Conservation (phyloP, 1,139 yeast genomes). For the Debaryomyces udenii region DNA sequence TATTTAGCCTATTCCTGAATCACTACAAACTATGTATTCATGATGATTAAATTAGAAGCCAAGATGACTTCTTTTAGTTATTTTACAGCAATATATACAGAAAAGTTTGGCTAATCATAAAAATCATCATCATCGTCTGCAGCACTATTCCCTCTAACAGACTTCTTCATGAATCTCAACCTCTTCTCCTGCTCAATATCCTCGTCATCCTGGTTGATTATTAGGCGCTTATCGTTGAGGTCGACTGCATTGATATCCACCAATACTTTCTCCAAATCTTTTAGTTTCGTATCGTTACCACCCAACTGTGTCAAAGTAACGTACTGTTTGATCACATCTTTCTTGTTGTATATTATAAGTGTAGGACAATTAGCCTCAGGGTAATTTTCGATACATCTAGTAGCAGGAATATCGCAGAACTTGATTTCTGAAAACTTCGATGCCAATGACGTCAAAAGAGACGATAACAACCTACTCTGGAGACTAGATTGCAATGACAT, state of each 20-base stretch:
- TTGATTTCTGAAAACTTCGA: conserved; percentile 74
- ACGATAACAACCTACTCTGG: conserved; percentile 72
- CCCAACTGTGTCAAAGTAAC: conserved; percentile 82
- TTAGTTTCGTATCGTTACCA: conserved; percentile 71
- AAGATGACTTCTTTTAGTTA: neutral
- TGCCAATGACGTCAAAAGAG: conserved; percentile 56
- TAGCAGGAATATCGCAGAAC: conserved; percentile 86
- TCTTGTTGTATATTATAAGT: conserved; percentile 73
- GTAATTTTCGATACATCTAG: conserved; percentile 87
- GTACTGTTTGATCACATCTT: conserved; percentile 74
- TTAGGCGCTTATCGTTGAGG: conserved; percentile 65
- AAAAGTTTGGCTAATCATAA: conserved; percentile 35
- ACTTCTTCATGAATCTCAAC: conserved; percentile 57
- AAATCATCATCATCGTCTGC: conserved; percentile 42
- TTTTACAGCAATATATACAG: conserved; percentile 1
- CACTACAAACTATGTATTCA: neutral
- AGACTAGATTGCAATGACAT: conserved; percentile 68
- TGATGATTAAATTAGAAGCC: neutral
- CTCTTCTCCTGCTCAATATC: conserved; percentile 48
- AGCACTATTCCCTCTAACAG: conserved; percentile 41
- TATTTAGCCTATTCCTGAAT: conserved; percentile 1
- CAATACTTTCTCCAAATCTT: conserved; percentile 72
- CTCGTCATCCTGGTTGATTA: conserved; percentile 61
- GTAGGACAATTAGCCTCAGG: conserved; percentile 94
- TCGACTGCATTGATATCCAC: conserved; percentile 67